Conservation (phyloP, 2,329 filamentous ascomycete species). For the Proliferodiscus dingleyae region DNA sequence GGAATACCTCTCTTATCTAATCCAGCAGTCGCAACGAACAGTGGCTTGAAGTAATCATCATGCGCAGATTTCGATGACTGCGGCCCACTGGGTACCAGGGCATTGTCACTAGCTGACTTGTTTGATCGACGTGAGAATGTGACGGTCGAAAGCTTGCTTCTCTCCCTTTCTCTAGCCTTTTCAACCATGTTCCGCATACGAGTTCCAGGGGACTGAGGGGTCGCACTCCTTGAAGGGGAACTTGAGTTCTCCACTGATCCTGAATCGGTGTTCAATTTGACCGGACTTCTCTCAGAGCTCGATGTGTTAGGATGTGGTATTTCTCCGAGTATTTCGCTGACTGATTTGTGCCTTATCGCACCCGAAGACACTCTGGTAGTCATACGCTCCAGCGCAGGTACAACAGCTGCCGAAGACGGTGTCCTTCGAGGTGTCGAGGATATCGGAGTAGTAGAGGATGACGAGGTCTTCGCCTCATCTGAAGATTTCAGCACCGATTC, state of each 20-base stretch:
- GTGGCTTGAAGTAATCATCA: constrained; percentile 60
- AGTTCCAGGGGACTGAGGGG: constrained; percentile 39
- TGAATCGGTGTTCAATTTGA: constrained; percentile 13
- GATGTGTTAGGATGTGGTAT: constrained; percentile 39
- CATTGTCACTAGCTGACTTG: constrained; percentile 33
- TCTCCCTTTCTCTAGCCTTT: constrained; percentile 48
- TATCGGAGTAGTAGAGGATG: constrained; percentile 13
- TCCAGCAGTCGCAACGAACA: constrained; percentile 52
- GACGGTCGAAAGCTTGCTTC: constrained; percentile 67
- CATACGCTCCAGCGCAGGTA: constrained; percentile 48
- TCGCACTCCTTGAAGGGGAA: constrained; percentile 34
- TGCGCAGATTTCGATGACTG: constrained; percentile 20
- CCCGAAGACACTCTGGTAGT: constrained; percentile 67
- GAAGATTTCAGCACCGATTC: constrained; percentile 7
- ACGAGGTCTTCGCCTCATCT: constrained; percentile 9
- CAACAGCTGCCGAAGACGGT: constrained; percentile 27
- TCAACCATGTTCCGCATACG: constrained; percentile 29
- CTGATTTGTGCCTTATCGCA: constrained; percentile 65
- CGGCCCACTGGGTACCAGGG: constrained; percentile 12
- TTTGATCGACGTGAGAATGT: constrained; percentile 67
- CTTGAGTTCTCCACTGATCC: constrained; percentile 21
- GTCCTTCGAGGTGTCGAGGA: constrained; percentile 21
- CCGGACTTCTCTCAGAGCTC: constrained; percentile 13
- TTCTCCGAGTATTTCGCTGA: constrained; percentile 66
- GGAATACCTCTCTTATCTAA: constrained; percentile 60